Percentiles rank a stretch among this genome's conserved stretches.
Evolutionary conservation across 2,329 filamentous ascomycete species (phyloP).

Genomic region (Calycina herbarum): DNA sequence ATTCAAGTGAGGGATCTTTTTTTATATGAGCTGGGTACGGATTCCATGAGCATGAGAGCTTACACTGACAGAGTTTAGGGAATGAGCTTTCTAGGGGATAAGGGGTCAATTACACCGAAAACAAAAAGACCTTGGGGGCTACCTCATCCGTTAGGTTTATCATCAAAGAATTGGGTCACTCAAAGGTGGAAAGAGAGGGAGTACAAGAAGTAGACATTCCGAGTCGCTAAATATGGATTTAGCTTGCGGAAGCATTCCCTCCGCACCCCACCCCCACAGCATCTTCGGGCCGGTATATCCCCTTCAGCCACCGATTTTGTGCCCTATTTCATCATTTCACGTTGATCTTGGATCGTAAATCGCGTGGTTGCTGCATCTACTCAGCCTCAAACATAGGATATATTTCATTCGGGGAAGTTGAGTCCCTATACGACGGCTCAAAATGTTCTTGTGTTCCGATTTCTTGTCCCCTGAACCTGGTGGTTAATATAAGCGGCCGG

Average conservation of each 20-base stretch:
- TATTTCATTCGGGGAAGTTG: background rate
- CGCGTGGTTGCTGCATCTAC: slow-evolving; percentile 2
- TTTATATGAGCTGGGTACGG: too few species aligned
- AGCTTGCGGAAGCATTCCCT: background rate
- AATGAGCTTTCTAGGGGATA: too few species aligned
- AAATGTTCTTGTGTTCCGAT: background rate
- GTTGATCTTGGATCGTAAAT: background rate
- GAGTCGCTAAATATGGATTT: background rate
- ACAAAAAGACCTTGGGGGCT: too few species aligned
- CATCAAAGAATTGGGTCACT: background rate
- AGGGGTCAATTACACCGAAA: too few species aligned
- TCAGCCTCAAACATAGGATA: slow-evolving; percentile 11
- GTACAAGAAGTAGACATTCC: background rate
- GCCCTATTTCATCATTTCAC: background rate
- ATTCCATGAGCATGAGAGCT: too few species aligned
- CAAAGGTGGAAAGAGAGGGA: background rate
- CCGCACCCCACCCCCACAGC: background rate
- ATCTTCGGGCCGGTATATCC: background rate
- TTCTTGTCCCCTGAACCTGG: background rate
- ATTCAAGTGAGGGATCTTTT: too few species aligned
- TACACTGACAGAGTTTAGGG: too few species aligned
- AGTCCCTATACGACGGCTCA: slow-evolving; percentile 3
- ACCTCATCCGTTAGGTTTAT: too few species aligned
- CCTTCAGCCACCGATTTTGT: background rate
- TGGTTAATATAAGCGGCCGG: background rate